Conservation (phyloP, 306 rosid species). For the Corylus avellana region DNA sequence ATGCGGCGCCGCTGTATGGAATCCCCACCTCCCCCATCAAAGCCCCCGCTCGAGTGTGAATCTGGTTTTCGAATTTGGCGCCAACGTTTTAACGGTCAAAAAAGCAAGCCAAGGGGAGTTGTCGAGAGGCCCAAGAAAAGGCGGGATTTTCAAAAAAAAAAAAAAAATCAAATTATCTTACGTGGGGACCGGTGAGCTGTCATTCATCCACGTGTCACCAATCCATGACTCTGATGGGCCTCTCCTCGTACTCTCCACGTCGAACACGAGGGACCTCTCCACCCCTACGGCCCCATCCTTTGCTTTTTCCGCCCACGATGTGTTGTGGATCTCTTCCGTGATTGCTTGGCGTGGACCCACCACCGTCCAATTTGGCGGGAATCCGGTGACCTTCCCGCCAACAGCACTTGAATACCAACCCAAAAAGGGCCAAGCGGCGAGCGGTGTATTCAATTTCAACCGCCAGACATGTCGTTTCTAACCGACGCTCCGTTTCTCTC, state of each 20-base stretch:
- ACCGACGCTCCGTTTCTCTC: neutral
- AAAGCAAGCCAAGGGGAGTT: slow-evolving; percentile 23
- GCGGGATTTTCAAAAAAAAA: slow-evolving; percentile 42
- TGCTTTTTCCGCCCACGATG: neutral
- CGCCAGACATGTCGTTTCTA: slow-evolving; percentile 19
- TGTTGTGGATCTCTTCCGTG: slow-evolving; percentile 8
- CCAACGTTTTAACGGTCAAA: slow-evolving; percentile 50
- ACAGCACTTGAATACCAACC: neutral
- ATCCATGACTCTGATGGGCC: neutral
- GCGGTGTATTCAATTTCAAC: slow-evolving; percentile 14
- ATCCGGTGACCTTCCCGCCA: slow-evolving; percentile 54
- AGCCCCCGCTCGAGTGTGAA: slow-evolving; percentile 2
- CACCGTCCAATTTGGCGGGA: slow-evolving; percentile 51
- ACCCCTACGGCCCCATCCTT: neutral
- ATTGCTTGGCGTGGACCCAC: slow-evolving; percentile 13
- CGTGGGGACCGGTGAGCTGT: slow-evolving; percentile 32
- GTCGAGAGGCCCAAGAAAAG: neutral
- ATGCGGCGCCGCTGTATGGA: slow-evolving; percentile 42
- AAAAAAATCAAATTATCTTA: neutral
- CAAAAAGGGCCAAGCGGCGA: neutral
- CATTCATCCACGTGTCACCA: slow-evolving; percentile 28
- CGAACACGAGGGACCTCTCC: neutral
- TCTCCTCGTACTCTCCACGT: slow-evolving; percentile 26
- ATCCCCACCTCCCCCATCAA: slow-evolving; percentile 3
- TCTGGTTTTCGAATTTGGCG: slow-evolving; percentile 47